A percentile compares a stretch with the other conserved stretches of the same genome.
phyloP scores from a whole-genome alignment of 2,329 filamentous ascomycete genomes.

The Hypoxylon rubiginosum region DNA sequence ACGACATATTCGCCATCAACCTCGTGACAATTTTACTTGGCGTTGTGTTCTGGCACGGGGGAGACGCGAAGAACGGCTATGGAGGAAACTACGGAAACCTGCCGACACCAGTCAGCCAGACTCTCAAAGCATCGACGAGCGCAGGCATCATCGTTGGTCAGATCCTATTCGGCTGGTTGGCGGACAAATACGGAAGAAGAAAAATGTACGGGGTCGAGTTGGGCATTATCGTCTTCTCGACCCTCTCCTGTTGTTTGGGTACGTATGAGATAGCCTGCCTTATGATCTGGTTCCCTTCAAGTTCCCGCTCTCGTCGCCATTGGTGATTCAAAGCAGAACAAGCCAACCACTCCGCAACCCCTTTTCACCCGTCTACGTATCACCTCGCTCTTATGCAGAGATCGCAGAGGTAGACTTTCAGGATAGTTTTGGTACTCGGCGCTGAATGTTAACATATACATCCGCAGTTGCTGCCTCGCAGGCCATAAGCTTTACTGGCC shows the following conservation, averaged over 20 bases:
- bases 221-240: constrained; percentile 78
- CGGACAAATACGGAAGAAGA: constrained; percentile 81
- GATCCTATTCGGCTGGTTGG: constrained; percentile 81
- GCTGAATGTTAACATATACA: constrained; percentile 36
- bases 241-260: constrained; percentile 71
- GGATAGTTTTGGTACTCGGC: constrained; percentile 46
- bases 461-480: constrained; percentile 71
- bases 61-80: constrained; percentile 59
- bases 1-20: constrained; percentile 86
- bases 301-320: too few species aligned
- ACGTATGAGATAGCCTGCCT: constrained; percentile 61
- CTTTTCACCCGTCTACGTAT: neutral
- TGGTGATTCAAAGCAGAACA: too few species aligned
- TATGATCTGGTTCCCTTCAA: neutral
- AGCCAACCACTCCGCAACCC: too few species aligned
- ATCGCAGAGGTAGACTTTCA: too few species aligned
- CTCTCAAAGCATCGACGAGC: constrained; percentile 85
- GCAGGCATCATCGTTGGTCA: constrained; percentile 85
- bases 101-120: constrained; percentile 75
- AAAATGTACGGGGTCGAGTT: constrained; percentile 87
- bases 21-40: constrained; percentile 79
- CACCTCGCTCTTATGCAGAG: neutral
- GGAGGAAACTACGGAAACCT: constrained; percentile 68
- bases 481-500: constrained; percentile 69
- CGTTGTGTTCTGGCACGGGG: constrained; percentile 78